Evolutionary conservation across 306 rosid species (phyloP).

Genomic region (Cyclanthera cordifolia): DNA sequence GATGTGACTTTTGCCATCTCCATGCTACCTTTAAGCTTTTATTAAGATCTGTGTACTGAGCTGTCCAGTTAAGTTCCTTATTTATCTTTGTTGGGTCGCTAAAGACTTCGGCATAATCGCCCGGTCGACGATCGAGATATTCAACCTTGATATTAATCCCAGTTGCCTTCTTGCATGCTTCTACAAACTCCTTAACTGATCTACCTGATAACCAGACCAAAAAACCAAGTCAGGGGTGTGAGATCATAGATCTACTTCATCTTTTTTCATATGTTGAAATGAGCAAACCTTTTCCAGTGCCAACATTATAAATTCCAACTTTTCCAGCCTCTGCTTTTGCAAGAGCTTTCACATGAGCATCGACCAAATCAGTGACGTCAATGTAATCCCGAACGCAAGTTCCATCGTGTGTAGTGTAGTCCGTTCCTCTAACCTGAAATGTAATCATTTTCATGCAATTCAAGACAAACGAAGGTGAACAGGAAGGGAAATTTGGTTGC

Average conservation of each 20-base stretch:
- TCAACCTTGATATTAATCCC: conserved; percentile 62
- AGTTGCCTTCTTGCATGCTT: conserved; percentile 87
- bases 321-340: conserved; percentile 43
- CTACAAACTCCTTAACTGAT: conserved; percentile 85
- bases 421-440: conserved; percentile 73
- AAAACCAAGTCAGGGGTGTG: neutral
- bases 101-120: conserved; percentile 80
- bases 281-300: conserved; percentile 76
- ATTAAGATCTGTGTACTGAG: conserved; percentile 54
- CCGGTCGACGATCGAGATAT: conserved; percentile 66
- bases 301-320: conserved; percentile 91
- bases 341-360: conserved; percentile 96
- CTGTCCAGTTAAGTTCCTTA: conserved; percentile 63
- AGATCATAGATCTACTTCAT: too few relatives aligned
- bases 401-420: conserved; percentile 70
- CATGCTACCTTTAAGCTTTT: conserved; percentile 63
- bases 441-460: neutral
- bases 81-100: conserved; percentile 76
- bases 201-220: conserved; percentile 40
- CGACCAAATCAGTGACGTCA: conserved; percentile 89
- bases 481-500: neutral
- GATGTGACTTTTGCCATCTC: conserved; percentile 78
- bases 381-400: conserved; percentile 86
- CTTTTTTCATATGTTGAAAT: neutral
- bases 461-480: neutral